Evolutionary conservation across 768 basidiomycete species (phyloP), one percentile per base, ranked within the genome.

Genomic region (Boletus edulis): DNA sequence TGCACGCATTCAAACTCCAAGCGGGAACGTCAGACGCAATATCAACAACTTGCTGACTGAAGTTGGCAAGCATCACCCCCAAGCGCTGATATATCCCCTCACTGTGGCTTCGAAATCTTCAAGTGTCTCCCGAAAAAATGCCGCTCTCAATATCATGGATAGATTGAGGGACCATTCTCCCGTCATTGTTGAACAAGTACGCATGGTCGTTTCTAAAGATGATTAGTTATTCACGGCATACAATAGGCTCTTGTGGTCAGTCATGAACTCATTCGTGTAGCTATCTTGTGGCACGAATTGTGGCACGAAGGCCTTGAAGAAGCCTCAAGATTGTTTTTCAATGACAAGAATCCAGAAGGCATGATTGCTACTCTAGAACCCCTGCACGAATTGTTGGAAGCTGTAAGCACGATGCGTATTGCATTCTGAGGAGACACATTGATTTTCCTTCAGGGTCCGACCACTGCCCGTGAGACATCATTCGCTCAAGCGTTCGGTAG

Each of bases 261-360:
- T 67, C 86, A 90, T 31, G 97, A 99, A 68, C 81, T 99, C 37
- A 98, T 98, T 55, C 87, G 97, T 18, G 92, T 98, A 8, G 96
- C 97, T 8, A 98, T 99, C 56, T 76, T 99, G 12, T 99, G 97
- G 97, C 95, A 98, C 62, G 97, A 99, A 70, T 77, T 94, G 59
- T 99, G 97, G 97, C 94, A 98, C 63, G 97, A 99, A 74, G 94
- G 93, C 17, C 77, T 99, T 20, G 97, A 99, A 73, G 97, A 99
- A 71, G 97, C 97, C 7, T 97, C 95, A 8, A 83, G 97, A 40
- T 74, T 94, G 44, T 99, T 94, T 75, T 99, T 95, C 78, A 94
- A 92, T 11, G 97, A 98, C 62, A 90, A 93, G 65, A 97, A 99
- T 69, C 88, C 96, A 2, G 90, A 93, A 55, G 97, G 91, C 7